Evolutionary conservation across 345 rosid genomes (phyloP).

Genomic region (Odontarrhena argentea): DNA sequence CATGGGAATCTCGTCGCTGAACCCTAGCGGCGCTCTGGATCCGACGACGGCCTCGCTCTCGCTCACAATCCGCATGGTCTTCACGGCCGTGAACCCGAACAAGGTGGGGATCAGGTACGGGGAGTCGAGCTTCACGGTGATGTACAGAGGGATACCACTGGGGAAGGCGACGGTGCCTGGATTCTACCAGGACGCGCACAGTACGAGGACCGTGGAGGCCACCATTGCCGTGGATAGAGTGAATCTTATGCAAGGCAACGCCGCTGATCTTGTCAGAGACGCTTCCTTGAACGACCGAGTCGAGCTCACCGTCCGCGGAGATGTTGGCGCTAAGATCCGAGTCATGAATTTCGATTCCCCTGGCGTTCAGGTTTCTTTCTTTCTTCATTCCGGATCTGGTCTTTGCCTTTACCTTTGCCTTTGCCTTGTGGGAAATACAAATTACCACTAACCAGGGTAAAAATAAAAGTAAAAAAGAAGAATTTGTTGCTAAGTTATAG

Average conservation of each 20-base stretch:
- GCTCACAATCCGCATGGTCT: constrained; percentile 69
- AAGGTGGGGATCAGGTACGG: constrained; percentile 97
- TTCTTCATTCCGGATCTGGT: constrained; percentile 25
- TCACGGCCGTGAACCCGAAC: constrained; percentile 91
- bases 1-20: constrained; percentile 72
- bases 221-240: constrained; percentile 80
- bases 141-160: constrained; percentile 90
- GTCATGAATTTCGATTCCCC: constrained; percentile 91
- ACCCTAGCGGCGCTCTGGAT: constrained; percentile 41
- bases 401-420: too few species aligned
- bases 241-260: constrained; percentile 79
- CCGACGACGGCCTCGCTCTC: constrained; percentile 73
- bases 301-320: constrained; percentile 79
- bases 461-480: not conserved
- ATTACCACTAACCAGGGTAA: constrained; percentile 25
- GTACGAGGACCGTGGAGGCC: constrained; percentile 71
- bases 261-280: constrained; percentile 71
- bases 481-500: constrained; percentile 27
- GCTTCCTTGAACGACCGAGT: constrained; percentile 88
- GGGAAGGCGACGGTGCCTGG: constrained; percentile 92
- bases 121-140: constrained; percentile 90
- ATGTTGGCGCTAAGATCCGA: constrained; percentile 94
- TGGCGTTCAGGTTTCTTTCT: constrained; percentile 68
- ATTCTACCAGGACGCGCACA: constrained; percentile 87
- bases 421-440: constrained; percentile 28